These are phyloP conservation scores for Fraxinus paxiana DNA, from an alignment of 305 asterid genomes.

Conservation along the genomic window DNA sequence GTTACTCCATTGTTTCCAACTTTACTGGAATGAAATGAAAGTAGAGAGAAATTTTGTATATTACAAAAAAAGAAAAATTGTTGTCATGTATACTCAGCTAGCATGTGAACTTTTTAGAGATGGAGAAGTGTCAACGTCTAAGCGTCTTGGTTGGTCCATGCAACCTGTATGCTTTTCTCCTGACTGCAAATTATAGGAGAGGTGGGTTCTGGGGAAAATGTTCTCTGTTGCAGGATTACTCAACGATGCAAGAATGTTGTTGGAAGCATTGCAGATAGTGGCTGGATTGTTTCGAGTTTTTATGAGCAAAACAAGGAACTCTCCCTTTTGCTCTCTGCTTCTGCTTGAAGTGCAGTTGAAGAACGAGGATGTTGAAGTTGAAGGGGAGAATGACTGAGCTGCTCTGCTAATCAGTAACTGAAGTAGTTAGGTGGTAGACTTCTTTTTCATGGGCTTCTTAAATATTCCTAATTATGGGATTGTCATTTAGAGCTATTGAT, in stretches of 20 bases:
- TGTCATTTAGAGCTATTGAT: background rate
- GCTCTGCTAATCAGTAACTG: background rate
- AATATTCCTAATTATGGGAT: background rate
- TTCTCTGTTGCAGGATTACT: background rate
- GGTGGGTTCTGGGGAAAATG: background rate
- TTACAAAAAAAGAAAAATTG: background rate
- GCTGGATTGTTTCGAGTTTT: background rate
- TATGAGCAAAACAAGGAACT: background rate
- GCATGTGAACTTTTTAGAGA: background rate
- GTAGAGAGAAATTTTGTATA: constrained; percentile 23
- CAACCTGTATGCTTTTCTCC: too few relatives aligned
- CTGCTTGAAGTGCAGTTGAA: background rate
- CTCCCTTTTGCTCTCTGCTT: background rate
- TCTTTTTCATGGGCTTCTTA: background rate
- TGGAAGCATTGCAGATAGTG: background rate
- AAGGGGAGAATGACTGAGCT: background rate
- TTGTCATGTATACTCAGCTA: background rate
- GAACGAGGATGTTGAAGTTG: background rate
- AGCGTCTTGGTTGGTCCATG: background rate
- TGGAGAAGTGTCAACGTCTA: background rate
- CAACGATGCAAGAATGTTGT: background rate
- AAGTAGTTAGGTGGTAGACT: background rate
- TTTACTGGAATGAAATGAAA: constrained; percentile 17
- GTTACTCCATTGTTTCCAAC: constrained; percentile 22
- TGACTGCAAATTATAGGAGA: background rate